Evolutionary conservation across 257 asterid genomes (phyloP), one percentile per base, ranked within the genome.

Genomic region (Lycium ferocissimum): DNA sequence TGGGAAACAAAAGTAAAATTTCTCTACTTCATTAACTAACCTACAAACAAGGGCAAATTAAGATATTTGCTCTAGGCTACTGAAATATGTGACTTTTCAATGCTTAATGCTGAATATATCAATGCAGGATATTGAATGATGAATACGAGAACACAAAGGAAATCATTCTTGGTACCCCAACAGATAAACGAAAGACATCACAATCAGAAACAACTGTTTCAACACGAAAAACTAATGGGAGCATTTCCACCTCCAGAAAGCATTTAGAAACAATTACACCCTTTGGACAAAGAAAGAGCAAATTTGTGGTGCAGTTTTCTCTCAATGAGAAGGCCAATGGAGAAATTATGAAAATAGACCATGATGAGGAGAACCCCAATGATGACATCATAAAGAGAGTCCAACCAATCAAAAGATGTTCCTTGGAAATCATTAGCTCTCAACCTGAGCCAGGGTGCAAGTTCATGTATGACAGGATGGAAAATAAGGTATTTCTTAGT

Each of bases 381-480:
- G 97, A 95, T 89, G 98, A 92, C 82, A 89, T 95, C 67, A 95
- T 95, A 90, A 93, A 90, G 91, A 95, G 97, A 88, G 88, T 91
- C 82, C 98, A 89, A 82, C 97, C 96, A 33, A 87, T 89, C 85
- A 87, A 91, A 87, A 90, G 88, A 63, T 92, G 98, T 88, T 89
- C 98, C 73, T 86, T 97, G 89, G 80, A 38, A 8, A 88, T 92
- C 38, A 83, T 65, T 84, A 86, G 85, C 79, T 88, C 97, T 82
- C 91, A 90, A 65, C 98, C 91, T 7, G 88, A 92, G 88, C 93
- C 91, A 83, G 98, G 97, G 85, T 97, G 99, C 91, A 92, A 94
- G 91, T 95, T 94, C 94, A 94, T 97, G 98, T 91, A 94, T 92
- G 98, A 95, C 88, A 94, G 96, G 88, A 90, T 89, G 47, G 98